A percentile compares a stretch with the other conserved stretches of the same genome.
These are phyloP conservation scores for Colletotrichum salicis DNA, from an alignment of 2,329 filamentous ascomycete species.

Conservation along the genomic window DNA sequence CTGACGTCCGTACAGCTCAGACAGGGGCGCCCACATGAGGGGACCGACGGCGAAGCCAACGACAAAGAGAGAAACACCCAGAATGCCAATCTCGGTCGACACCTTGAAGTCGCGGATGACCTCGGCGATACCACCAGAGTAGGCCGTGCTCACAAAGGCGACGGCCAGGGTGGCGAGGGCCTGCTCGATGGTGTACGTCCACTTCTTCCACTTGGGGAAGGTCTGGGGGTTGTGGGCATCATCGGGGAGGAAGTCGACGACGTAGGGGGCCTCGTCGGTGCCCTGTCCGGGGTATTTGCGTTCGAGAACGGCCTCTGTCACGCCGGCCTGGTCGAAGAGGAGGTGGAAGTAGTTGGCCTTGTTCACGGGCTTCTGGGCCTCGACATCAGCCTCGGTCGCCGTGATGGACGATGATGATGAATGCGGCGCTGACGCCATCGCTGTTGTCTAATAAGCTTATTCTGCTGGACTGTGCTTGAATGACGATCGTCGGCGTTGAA, in stretches of 20 bases:
- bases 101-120: slow-evolving; percentile 63
- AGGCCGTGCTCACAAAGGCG: slow-evolving; percentile 72
- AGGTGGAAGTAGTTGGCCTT: slow-evolving; percentile 59
- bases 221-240: slow-evolving; percentile 73
- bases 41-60: slow-evolving; percentile 68
- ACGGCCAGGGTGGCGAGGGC: slow-evolving; percentile 72
- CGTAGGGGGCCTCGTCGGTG: slow-evolving; percentile 70
- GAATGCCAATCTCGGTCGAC: slow-evolving; percentile 53
- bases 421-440: slow-evolving; percentile 36
- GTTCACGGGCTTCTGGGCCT: slow-evolving; percentile 49
- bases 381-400: slow-evolving; percentile 52
- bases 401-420: slow-evolving; percentile 46
- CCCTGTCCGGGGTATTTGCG: slow-evolving; percentile 68
- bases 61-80: slow-evolving; percentile 60
- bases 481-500: background rate
- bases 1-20: slow-evolving; percentile 70
- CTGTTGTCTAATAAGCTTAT: slow-evolving; percentile 3
- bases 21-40: slow-evolving; percentile 71
- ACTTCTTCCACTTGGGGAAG: slow-evolving; percentile 66
- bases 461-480: slow-evolving; percentile 3
- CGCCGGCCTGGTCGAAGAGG: slow-evolving; percentile 66
- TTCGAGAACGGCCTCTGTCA: slow-evolving; percentile 67
- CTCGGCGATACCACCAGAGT: slow-evolving; percentile 62
- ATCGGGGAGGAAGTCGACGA: slow-evolving; percentile 71
- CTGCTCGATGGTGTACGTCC: slow-evolving; percentile 68